These are phyloP conservation scores for Solanum okadae DNA, from an alignment of 257 asterid species.

Conservation along the genomic window DNA sequence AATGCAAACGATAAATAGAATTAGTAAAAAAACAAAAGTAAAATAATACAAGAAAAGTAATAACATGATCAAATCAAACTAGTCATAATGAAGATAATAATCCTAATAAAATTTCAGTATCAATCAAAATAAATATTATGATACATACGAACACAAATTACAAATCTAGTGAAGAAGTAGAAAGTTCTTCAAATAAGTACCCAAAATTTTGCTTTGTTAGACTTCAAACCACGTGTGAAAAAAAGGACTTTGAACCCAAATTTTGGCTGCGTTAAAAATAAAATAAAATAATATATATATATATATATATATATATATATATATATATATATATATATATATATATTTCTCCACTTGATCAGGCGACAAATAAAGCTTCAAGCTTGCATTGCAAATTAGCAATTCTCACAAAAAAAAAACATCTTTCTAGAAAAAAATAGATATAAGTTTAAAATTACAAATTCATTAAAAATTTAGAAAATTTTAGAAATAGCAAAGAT, in stretches of 20 bases:
- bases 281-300: no score
- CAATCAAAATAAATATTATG: no score
- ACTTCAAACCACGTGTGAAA: neutral
- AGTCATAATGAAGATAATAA: no score
- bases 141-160: neutral
- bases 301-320: no score
- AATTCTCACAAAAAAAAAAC: neutral
- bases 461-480: neutral
- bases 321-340: no score
- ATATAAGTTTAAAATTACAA: neutral
- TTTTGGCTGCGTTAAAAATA: neutral
- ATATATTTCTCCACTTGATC: neutral
- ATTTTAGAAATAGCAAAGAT: no score
- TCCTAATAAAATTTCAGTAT: no score
- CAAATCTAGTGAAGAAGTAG: neutral
- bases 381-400: neutral
- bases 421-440: neutral
- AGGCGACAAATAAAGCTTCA: neutral
- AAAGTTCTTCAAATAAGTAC: no score
- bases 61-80: neutral
- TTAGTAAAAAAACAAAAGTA: no score
- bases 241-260: neutral
- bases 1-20: neutral
- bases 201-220: no score
- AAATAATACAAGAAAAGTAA: no score